Percentiles rank a stretch among this genome's conserved stretches.
phyloP scores from a whole-genome alignment of 257 asterid genomes.

The Verbascum thapsus region DNA sequence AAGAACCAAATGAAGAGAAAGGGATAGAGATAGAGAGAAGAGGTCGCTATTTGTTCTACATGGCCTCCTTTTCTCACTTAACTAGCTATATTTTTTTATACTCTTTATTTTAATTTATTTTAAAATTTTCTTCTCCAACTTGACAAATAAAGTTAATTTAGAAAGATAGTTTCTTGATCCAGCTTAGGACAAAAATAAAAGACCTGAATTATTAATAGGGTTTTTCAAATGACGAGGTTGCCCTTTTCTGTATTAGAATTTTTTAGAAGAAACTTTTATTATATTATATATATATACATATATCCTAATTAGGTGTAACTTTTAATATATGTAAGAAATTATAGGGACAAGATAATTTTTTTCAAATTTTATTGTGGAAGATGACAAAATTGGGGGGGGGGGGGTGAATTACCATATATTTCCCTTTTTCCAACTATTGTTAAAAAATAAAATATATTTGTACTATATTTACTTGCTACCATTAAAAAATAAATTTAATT shows the following conservation, averaged over 20 bases:
- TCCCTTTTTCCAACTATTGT: background rate
- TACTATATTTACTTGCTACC: no score
- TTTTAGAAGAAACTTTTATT: constrained; percentile 20
- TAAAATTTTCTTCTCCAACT: constrained; percentile 35
- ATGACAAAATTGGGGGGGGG: constrained; percentile 1
- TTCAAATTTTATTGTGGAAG: constrained; percentile 7
- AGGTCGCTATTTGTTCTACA: constrained; percentile 54
- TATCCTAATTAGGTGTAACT: constrained; percentile 22
- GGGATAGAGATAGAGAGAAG: constrained; percentile 42
- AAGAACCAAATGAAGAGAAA: constrained; percentile 30
- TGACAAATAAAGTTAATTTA: constrained; percentile 41
- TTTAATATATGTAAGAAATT: constrained; percentile 14
- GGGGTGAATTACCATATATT: constrained; percentile 27
- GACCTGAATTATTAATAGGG: constrained; percentile 44
- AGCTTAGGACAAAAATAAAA: constrained; percentile 50
- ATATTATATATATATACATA: constrained; percentile 1
- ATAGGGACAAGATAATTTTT: constrained; percentile 10
- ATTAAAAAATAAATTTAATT: no score
- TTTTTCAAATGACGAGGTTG: constrained; percentile 34
- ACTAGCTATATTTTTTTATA: constrained; percentile 25
- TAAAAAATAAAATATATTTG: no score
- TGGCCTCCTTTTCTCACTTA: constrained; percentile 45
- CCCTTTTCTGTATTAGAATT: constrained; percentile 33
- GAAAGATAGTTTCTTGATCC: constrained; percentile 40
- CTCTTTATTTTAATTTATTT: background rate